phyloP scores from a whole-genome alignment of 768 basidiomycete species.

The Xanthoconium stramineum region DNA sequence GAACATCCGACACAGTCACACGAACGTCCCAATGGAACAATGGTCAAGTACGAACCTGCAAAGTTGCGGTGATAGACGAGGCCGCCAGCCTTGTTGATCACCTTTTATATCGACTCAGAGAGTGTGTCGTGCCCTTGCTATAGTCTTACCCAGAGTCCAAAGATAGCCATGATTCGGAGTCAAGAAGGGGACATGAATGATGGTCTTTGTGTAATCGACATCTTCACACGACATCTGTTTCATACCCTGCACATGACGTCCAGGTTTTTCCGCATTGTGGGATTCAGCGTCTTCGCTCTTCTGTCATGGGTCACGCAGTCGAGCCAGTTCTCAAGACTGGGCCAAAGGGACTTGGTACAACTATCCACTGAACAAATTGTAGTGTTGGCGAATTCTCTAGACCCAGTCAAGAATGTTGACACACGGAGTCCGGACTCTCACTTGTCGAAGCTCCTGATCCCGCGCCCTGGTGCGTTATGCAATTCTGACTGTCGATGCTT shows the following conservation, averaged over 20 bases:
- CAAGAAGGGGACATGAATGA: slow-evolving; percentile 1
- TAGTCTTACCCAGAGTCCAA: slow-evolving; percentile 70
- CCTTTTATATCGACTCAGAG: slow-evolving; percentile 40
- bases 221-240: slow-evolving; percentile 13
- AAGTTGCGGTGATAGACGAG: slow-evolving; percentile 92
- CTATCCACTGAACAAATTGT: slow-evolving; percentile 52
- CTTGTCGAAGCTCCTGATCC: slow-evolving; percentile 82
- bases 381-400: slow-evolving; percentile 49
- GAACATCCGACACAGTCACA: slow-evolving; percentile 1
- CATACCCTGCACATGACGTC: slow-evolving; percentile 14
- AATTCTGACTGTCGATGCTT: not conserved
- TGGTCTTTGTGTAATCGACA: not conserved
- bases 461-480: slow-evolving; percentile 62
- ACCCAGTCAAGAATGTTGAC: slow-evolving; percentile 69
- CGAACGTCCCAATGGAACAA: not conserved
- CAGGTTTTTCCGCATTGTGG: slow-evolving; percentile 1
- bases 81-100: slow-evolving; percentile 98
- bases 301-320: slow-evolving; percentile 24
- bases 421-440: slow-evolving; percentile 63
- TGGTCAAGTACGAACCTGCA: slow-evolving; percentile 53
- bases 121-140: not conserved
- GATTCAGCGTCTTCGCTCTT: slow-evolving; percentile 12
- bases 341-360: slow-evolving; percentile 35
- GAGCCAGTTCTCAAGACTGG: slow-evolving; percentile 31
- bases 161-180: slow-evolving; percentile 61